Evolutionary conservation across 73 alveolate genomes (phyloP).

Genomic region (Blepharisma stoltei): DNA sequence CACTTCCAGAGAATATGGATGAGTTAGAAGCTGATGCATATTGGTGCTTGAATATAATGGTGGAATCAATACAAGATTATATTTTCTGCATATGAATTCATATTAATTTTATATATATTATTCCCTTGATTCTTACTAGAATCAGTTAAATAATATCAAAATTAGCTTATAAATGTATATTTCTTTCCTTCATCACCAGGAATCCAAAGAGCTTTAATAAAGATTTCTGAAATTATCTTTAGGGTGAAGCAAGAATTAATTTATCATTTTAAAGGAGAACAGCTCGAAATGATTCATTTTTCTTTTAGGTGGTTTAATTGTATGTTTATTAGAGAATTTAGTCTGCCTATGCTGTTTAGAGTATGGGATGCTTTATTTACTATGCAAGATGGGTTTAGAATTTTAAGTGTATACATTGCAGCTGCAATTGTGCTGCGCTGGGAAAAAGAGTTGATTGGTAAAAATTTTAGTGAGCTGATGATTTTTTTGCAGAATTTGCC

Average conservation of each 20-base stretch:
- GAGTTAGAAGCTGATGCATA: constrained; percentile 72
- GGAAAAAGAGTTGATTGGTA: constrained; percentile 54
- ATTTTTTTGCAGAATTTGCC: constrained; percentile 78
- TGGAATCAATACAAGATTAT: constrained; percentile 74
- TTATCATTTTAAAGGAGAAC: constrained; percentile 50
- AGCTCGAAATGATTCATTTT: constrained; percentile 66
- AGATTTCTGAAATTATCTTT: constrained; percentile 60
- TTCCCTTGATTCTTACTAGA: too few relatives aligned
- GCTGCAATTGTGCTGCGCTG: constrained; percentile 67
- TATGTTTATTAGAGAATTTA: constrained; percentile 76
- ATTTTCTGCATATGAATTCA: too few relatives aligned
- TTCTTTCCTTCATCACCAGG: constrained; percentile 80
- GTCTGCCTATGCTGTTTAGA: constrained; percentile 52
- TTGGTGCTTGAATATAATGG: constrained; percentile 67
- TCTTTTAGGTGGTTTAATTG: constrained; percentile 86
- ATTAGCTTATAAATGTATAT: too few relatives aligned
- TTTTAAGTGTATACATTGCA: constrained; percentile 76
- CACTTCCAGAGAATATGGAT: constrained; percentile 35
- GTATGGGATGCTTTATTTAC: constrained; percentile 84
- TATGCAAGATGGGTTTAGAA: constrained; percentile 78
- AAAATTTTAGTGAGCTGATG: constrained; percentile 64
- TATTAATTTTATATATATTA: too few relatives aligned
- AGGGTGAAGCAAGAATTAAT: constrained; percentile 60
- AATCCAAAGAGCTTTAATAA: constrained; percentile 58
- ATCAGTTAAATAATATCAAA: too few relatives aligned